Evolutionary conservation across 495 filamentous ascomycete genomes (phyloP), one percentile per base, ranked within the genome.

Genomic region (Annulohypoxylon nitens): DNA sequence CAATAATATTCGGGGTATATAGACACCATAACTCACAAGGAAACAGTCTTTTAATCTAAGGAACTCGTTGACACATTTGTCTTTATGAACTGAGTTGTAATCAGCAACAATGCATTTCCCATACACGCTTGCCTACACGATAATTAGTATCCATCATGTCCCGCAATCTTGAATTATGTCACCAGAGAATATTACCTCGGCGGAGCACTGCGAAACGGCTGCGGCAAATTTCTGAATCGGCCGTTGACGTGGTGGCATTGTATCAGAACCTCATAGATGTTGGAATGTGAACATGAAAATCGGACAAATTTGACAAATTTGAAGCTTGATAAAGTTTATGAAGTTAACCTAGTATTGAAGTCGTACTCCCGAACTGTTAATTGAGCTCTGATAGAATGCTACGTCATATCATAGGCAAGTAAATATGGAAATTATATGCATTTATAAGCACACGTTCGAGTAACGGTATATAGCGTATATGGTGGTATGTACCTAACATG

Each of bases 81-180:
- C 93, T 74, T 97, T 97, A 71, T 95, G 87, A 4, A 98, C 89
- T 23, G 93, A 89, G 76, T 94, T 95, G 81, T 97, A 98, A 78
- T 99, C 95, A 8, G 88, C 88, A 37, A 96, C 85, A 65, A 99
- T 89, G 79, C 96, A 99, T 86, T 94, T 94, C 59, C 96, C 96
- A 76, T 98, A 99, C 14, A 87, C 86, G 7, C 93, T 86, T 58
- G 92, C 90, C 95, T 98, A 74, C 67, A 64, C 62, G 10, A 41
- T 25, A 47, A 51, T 67, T 7, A 64, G 67, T 16, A 20, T 59
- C 16, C 14, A 20, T 61, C 16, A n/a, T 16, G 11, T 26, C 60
- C 23, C 25, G 3, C 11, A 33, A 58, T 34, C 9, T 54, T 7
- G 25, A 59, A 16, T 37, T 8, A 25, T 43, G 34, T 67, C 10